phyloP scores from a whole-genome alignment of 768 basidiomycete genomes.

The Mycena haematopus region DNA sequence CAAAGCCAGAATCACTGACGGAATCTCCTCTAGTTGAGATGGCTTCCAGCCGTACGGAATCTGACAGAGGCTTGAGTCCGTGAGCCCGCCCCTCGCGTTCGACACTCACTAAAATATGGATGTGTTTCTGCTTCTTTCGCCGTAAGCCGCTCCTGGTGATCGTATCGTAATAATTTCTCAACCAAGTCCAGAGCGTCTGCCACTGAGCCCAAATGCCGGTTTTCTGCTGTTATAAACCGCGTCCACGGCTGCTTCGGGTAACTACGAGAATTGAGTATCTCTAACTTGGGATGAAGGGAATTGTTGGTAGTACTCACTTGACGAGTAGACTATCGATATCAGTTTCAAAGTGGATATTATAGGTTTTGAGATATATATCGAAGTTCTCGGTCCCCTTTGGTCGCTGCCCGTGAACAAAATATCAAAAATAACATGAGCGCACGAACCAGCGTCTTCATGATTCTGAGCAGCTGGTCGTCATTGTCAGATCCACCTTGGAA shows the following conservation, averaged over 20 bases:
- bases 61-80: conserved; percentile 38
- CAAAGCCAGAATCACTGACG: conserved; percentile 57
- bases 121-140: conserved; percentile 72
- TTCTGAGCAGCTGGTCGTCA: conserved; percentile 75
- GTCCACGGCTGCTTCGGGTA: conserved; percentile 73
- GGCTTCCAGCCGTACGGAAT: conserved; percentile 56
- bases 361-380: conserved; percentile 62
- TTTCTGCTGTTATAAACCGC: conserved; percentile 63
- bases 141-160: conserved; percentile 72
- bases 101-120: conserved; percentile 63
- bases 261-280: conserved; percentile 33
- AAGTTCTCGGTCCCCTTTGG: conserved; percentile 61
- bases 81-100: conserved; percentile 9
- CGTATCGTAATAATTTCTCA: conserved; percentile 71
- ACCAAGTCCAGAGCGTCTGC: conserved; percentile 70
- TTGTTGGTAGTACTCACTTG: conserved; percentile 41
- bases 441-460: conserved; percentile 62
- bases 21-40: conserved; percentile 50
- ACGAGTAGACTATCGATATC: conserved; percentile 62
- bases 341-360: conserved; percentile 71
- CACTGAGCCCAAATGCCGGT: conserved; percentile 58
- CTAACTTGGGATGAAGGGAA: not conserved
- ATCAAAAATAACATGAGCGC: not conserved
- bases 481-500: conserved; percentile 61
- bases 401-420: not conserved